These are phyloP conservation scores for Chalciporus piperatus DNA, from an alignment of 768 basidiomycete genomes.

Conservation along the genomic window DNA sequence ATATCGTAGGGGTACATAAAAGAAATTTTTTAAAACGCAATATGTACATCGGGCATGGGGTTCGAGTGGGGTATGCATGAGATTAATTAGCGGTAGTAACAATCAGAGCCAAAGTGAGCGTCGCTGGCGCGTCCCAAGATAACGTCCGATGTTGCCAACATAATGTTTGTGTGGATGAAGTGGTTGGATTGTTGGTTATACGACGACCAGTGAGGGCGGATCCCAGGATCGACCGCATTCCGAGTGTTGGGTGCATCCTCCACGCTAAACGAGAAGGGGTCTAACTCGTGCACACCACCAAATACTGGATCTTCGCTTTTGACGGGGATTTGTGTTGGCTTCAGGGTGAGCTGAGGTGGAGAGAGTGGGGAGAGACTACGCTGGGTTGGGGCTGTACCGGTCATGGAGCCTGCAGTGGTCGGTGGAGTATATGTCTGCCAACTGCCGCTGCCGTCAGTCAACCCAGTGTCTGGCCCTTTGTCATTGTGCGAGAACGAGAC, in stretches of 20 bases:
- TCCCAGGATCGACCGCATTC: constrained; percentile 12
- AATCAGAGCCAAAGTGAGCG: constrained; percentile 46
- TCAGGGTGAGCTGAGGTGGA: constrained; percentile 13
- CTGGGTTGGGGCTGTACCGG: constrained; percentile 44
- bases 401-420: constrained; percentile 50
- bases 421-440: constrained; percentile 68
- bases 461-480: constrained; percentile 52
- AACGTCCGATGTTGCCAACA: constrained; percentile 30
- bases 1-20: constrained; percentile 7
- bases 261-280: constrained; percentile 49
- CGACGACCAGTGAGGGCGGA: constrained; percentile 24
- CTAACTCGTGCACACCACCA: constrained; percentile 41
- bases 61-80: neutral
- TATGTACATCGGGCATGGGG: neutral
- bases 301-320: constrained; percentile 45
- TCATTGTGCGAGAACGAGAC: constrained; percentile 41
- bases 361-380: constrained; percentile 32
- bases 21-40: too few species aligned
- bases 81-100: constrained; percentile 29
- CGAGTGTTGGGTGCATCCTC: constrained; percentile 14
- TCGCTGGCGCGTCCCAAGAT: constrained; percentile 33
- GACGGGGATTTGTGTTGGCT: constrained; percentile 11
- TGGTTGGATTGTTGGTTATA: constrained; percentile 26
- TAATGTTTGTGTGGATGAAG: constrained; percentile 29
- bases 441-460: constrained; percentile 46